Conservation (phyloP, 768 basidiomycete species). For the Xerocomus brunneocitrinus region DNA sequence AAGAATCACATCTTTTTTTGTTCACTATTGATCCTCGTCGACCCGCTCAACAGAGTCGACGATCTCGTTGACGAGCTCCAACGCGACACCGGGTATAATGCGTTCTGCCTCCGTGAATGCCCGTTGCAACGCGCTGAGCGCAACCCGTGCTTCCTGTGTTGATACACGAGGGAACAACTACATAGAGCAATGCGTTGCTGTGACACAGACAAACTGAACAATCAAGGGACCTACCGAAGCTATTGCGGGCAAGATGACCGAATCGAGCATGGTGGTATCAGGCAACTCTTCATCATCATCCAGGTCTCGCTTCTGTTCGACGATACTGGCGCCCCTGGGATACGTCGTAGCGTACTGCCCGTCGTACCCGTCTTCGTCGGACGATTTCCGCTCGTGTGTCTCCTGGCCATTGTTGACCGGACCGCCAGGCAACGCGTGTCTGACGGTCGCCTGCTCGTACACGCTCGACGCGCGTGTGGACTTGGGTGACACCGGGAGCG, state of each 20-base stretch:
- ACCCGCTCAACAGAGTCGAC: slow-evolving; percentile 91
- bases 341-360: slow-evolving; percentile 52
- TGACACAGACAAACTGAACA: neutral
- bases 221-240: slow-evolving; percentile 63
- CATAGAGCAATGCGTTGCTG: slow-evolving; percentile 3
- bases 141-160: slow-evolving; percentile 85
- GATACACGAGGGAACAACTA: slow-evolving; percentile 91
- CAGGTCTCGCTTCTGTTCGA: slow-evolving; percentile 32
- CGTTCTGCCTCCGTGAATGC: slow-evolving; percentile 95
- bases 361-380: slow-evolving; percentile 65
- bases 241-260: slow-evolving; percentile 93
- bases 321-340: slow-evolving; percentile 40
- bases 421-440: slow-evolving; percentile 43
- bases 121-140: slow-evolving; percentile 79
- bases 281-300: slow-evolving; percentile 57
- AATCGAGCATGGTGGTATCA: slow-evolving; percentile 91
- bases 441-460: slow-evolving; percentile 64
- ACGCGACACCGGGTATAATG: slow-evolving; percentile 90
- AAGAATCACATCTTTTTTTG: slow-evolving; percentile 13
- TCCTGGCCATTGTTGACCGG: slow-evolving; percentile 25
- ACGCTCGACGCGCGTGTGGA: slow-evolving; percentile 32
- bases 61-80: slow-evolving; percentile 91
- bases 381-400: slow-evolving; percentile 42
- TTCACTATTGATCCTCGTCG: slow-evolving; percentile 53
- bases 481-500: slow-evolving; percentile 44